Evolutionary conservation across 306 rosid species (phyloP), one percentile per base, ranked within the genome.

Genomic region (Geum urbanum): DNA sequence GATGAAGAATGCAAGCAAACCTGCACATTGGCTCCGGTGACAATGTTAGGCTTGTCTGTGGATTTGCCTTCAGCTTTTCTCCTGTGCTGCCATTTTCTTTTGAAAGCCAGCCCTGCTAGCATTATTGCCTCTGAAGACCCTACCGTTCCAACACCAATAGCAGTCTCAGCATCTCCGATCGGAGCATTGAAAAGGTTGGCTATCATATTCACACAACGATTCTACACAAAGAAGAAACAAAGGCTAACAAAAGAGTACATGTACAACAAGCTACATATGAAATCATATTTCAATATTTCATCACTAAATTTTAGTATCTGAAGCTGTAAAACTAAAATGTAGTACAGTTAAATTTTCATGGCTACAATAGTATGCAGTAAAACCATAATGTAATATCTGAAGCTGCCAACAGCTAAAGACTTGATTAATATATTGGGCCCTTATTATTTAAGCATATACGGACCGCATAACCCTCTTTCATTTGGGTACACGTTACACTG

Each of bases 41-140:
- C 98, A 0, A 92, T 90, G 84, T 92, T 92, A 48, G 98, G 98
- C 56, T 86, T 90, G 66, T 92, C 87, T 72, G 5, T 72, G 50
- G 98, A 91, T 72, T 86, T 90, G 32, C 97, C 91, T 78, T 88
- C 79, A 48, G 66, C 7, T 86, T 90, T 90, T 56, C 95, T 88
- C 81, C 81, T 85, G 0, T 79, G 74, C 77, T 92, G 97, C 98
- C 98, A 92, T 41, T 79, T 90, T 75, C 98, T 85, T 58, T 92
- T 90, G 32, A 90, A 92, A 70, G 97, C 97, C 4, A 92, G 82
- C 55, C 98, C 98, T 1, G 98, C 97, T 71, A 92, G 73, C 98
- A 92, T 92, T 14, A 92, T 90, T 41, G 98, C 97, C 83, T 92
- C 98, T 14, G 98, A 92, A 55, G 98, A 92, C 0, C 98, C 98